Evolutionary conservation across 768 basidiomycete genomes (phyloP).

Genomic region (Lactarius hatsudake): DNA sequence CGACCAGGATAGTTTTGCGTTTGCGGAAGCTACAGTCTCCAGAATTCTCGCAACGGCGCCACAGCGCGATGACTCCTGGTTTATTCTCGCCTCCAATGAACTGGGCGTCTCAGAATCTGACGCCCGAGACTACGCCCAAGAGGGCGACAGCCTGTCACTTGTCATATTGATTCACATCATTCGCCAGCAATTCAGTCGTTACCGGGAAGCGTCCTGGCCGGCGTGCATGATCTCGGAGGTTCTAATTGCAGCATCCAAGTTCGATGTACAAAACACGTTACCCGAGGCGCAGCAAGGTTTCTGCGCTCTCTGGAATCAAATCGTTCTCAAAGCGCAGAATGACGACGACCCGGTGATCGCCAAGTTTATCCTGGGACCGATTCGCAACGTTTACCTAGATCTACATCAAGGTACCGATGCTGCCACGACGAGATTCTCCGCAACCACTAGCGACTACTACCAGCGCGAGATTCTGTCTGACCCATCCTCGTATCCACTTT

Average conservation of each 20-base stretch:
- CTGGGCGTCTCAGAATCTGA: neutral
- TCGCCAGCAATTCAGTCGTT: neutral
- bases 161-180: neutral
- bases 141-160: neutral
- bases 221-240: neutral
- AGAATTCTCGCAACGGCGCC: neutral
- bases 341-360: too few species aligned
- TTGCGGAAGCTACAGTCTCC: neutral
- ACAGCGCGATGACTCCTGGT: neutral
- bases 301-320: too few species aligned
- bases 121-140: neutral
- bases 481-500: too few species aligned
- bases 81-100: neutral
- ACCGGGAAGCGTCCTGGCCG: too few species aligned
- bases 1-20: rapidly evolving
- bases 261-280: neutral
- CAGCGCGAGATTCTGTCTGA: too few species aligned
- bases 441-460: too few species aligned
- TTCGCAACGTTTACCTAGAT: too few species aligned
- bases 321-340: too few species aligned
- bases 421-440: too few species aligned
- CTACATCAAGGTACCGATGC: too few species aligned
- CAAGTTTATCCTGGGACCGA: too few species aligned
- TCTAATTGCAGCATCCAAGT: neutral
- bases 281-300: neutral